Evolutionary conservation across 352 stramenopile species (phyloP).

Genomic region (Phytophthora colocasiae): DNA sequence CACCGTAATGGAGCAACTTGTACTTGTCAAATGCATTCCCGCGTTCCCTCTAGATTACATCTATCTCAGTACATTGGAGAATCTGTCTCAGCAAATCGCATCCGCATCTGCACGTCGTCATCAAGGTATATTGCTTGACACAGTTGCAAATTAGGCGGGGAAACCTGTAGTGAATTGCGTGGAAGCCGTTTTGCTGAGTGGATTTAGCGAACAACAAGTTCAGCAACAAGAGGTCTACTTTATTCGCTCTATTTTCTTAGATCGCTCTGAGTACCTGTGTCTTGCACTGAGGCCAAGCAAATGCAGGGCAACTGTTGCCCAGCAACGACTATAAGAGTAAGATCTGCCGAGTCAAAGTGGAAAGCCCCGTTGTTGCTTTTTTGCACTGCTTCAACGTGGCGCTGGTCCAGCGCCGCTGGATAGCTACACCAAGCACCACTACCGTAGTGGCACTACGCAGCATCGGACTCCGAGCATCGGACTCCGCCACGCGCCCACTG

Average conservation of each 20-base stretch:
- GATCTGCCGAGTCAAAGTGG: conserved; percentile 9
- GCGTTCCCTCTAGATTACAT: too few relatives aligned
- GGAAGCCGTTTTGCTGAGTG: conserved; percentile 1
- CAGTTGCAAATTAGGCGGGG: too few relatives aligned
- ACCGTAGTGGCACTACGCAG: not conserved
- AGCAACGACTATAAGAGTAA: not conserved
- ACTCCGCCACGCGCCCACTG: too few relatives aligned
- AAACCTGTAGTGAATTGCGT: too few relatives aligned
- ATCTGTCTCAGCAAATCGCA: too few relatives aligned
- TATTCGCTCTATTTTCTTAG: conserved; percentile 6
- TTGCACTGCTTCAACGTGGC: conserved; percentile 10
- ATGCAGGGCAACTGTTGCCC: not conserved
- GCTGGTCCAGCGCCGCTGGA: too few relatives aligned
- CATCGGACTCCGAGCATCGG: too few relatives aligned
- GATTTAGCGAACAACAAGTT: conserved; percentile 5
- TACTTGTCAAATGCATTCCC: too few relatives aligned
- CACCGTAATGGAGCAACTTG: too few relatives aligned
- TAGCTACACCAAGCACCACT: conserved; percentile 18
- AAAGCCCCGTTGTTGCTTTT: conserved; percentile 4
- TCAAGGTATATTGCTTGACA: too few relatives aligned
- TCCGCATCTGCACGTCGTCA: too few relatives aligned
- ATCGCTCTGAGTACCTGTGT: not conserved
- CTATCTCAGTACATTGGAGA: too few relatives aligned
- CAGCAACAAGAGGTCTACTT: not conserved
- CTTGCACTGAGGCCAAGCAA: not conserved